These are phyloP conservation scores for Phytophthora ohioensis DNA, from an alignment of 352 stramenopile species.

Conservation along the genomic window DNA sequence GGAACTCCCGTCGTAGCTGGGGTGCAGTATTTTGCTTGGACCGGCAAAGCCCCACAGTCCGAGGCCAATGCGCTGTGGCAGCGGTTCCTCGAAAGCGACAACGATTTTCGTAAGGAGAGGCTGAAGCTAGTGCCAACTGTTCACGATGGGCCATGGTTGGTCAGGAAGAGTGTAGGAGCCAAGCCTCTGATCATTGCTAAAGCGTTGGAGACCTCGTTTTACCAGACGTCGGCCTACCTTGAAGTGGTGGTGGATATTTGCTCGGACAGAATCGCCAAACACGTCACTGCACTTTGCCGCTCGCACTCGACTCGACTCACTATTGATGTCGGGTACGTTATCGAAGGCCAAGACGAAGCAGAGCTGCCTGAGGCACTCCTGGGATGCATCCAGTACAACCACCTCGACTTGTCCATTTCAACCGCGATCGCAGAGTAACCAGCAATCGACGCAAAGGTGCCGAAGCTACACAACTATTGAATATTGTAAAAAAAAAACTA, in stretches of 20 bases:
- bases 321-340: constrained; percentile 84
- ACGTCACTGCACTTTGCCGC: constrained; percentile 80
- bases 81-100: constrained; percentile 67
- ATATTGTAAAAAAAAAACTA: constrained; percentile 31
- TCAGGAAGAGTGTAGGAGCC: constrained; percentile 81
- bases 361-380: constrained; percentile 87
- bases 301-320: constrained; percentile 71
- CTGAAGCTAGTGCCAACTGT: constrained; percentile 86
- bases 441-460: neutral
- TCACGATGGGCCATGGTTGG: constrained; percentile 81
- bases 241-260: constrained; percentile 84
- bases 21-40: constrained; percentile 81
- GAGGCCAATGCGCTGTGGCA: constrained; percentile 66
- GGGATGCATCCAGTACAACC: constrained; percentile 81
- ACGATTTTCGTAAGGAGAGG: constrained; percentile 73
- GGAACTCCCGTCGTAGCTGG: constrained; percentile 70
- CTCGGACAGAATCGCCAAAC: constrained; percentile 77
- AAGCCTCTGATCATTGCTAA: constrained; percentile 85
- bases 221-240: constrained; percentile 66
- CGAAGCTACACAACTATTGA: constrained; percentile 4
- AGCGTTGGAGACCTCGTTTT: constrained; percentile 71
- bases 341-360: constrained; percentile 71
- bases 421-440: constrained; percentile 53
- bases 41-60: constrained; percentile 31
- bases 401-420: constrained; percentile 70